Evolutionary conservation across 495 filamentous ascomycete species (phyloP).

Genomic region (Massariosphaeria phaeospora): DNA sequence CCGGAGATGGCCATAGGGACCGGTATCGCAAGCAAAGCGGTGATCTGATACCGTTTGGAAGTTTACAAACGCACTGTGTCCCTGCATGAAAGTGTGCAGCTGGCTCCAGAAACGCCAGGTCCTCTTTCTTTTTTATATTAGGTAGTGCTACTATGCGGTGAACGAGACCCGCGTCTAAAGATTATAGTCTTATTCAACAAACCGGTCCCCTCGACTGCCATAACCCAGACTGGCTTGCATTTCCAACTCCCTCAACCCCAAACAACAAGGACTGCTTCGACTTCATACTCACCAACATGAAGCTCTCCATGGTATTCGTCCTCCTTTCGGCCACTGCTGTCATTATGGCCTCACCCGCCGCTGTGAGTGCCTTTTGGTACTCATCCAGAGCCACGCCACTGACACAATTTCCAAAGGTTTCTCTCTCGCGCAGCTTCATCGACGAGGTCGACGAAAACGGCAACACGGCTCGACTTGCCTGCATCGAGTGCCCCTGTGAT

Average conservation of each 20-base stretch:
- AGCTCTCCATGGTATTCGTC: constrained; percentile 16
- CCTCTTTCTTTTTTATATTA: too few relatives aligned
- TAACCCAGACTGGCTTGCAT: too few relatives aligned
- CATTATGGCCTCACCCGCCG: constrained; percentile 12
- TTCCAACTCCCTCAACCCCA: neutral
- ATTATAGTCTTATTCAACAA: too few relatives aligned
- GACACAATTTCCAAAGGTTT: neutral
- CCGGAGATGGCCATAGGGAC: too few relatives aligned
- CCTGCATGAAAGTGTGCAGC: too few relatives aligned
- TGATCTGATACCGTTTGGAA: too few relatives aligned
- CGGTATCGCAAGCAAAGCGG: too few relatives aligned
- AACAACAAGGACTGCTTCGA: neutral
- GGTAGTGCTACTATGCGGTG: too few relatives aligned
- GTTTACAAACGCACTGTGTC: too few relatives aligned
- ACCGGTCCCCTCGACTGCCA: too few relatives aligned
- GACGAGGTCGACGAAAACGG: constrained; percentile 3
- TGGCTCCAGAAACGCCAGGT: too few relatives aligned
- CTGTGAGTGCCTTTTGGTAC: constrained; percentile 11
- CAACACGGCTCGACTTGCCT: neutral
- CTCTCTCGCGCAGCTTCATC: constrained; percentile 12
- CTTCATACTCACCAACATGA: constrained; percentile 12
- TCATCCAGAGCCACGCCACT: neutral
- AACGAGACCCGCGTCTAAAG: too few relatives aligned
- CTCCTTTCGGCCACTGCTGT: constrained; percentile 11
- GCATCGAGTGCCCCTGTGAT: constrained; percentile 24